Conservation (phyloP, 1,284 basidiomycete genomes). For the Irpex rosettiformis region DNA sequence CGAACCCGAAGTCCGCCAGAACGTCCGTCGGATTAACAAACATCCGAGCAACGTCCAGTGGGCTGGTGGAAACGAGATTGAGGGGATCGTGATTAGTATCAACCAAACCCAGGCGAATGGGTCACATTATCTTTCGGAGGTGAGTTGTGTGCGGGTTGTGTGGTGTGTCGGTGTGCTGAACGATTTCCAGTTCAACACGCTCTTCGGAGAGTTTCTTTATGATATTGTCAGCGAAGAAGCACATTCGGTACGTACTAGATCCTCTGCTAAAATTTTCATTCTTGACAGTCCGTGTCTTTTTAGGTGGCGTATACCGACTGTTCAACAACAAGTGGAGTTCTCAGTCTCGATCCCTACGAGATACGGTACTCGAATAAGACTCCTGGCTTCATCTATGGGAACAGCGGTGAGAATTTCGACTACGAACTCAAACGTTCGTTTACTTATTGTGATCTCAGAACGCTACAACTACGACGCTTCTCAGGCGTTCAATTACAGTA, state of each 20-base stretch:
- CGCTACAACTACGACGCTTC: constrained; percentile 58
- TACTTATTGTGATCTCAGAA: constrained; percentile 23
- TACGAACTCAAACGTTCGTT: not conserved
- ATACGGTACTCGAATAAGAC: constrained; percentile 51
- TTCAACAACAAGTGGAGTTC: constrained; percentile 55
- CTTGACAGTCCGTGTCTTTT: not conserved
- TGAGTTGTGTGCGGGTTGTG: constrained; percentile 20
- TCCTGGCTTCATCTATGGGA: constrained; percentile 53
- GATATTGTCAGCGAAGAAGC: constrained; percentile 47
- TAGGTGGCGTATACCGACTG: constrained; percentile 62
- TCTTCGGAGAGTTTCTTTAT: constrained; percentile 54
- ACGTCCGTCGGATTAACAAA: constrained; percentile 49
- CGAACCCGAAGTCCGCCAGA: constrained; percentile 56
- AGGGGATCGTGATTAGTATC: constrained; percentile 44
- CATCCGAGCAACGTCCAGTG: constrained; percentile 61
- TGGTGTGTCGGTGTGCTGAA: not conserved
- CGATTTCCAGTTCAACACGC: constrained; percentile 37
- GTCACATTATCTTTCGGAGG: constrained; percentile 47
- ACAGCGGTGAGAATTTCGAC: constrained; percentile 37
- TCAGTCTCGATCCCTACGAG: constrained; percentile 54
- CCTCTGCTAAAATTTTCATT: not conserved
- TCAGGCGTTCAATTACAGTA: constrained; percentile 52
- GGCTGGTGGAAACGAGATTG: constrained; percentile 63
- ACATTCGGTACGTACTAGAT: constrained; percentile 36
- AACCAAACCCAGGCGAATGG: constrained; percentile 38